Conservation (phyloP, 768 basidiomycete species). For the Kwoniella botswanensis region DNA sequence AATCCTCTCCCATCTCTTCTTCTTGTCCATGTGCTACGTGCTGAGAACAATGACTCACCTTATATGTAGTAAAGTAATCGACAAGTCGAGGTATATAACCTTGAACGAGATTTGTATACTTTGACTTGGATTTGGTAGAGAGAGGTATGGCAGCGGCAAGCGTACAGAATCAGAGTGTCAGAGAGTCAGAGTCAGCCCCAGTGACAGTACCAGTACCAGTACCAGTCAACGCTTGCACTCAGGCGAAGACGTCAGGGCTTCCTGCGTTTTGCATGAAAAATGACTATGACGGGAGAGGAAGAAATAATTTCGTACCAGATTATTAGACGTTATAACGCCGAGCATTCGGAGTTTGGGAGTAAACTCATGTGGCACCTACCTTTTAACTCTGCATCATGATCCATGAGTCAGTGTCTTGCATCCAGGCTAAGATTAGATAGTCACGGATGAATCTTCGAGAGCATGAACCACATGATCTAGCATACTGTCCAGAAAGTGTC, state of each 20-base stretch:
- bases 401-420: no score
- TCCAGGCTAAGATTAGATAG: no score
- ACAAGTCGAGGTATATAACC: slow-evolving; percentile 15
- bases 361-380: background rate
- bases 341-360: background rate
- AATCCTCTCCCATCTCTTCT: background rate
- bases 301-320: background rate
- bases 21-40: background rate
- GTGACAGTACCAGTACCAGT: background rate
- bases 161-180: background rate
- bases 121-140: background rate
- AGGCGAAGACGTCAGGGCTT: background rate
- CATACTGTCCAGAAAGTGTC: background rate
- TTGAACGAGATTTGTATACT: no score
- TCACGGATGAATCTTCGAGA: no score
- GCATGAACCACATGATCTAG: no score
- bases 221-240: background rate
- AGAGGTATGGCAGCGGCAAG: background rate
- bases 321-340: background rate
- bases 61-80: slow-evolving; percentile 17
- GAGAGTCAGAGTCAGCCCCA: background rate
- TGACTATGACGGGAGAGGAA: background rate
- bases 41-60: slow-evolving; percentile 10
- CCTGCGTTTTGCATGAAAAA: background rate
- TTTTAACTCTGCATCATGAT: background rate